Base-by-base conservation (phyloP, 257 asterid species). In the Jaltomata sinuosa region DNA sequence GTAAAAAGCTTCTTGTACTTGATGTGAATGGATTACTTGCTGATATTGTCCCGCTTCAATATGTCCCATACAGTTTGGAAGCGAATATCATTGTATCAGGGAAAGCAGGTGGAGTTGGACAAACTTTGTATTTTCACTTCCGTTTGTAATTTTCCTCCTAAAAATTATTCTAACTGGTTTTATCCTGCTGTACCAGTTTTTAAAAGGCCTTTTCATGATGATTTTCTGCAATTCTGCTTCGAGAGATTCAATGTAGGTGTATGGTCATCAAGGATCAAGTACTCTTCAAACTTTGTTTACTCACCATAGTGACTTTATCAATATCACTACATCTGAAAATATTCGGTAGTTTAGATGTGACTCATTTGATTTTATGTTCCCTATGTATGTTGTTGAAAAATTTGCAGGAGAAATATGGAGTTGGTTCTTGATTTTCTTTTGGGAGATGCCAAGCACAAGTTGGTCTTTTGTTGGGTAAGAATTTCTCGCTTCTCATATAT, bases 261-360 rank as follows among this genome's bases (percentile, higher is more conserved):
- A 57, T 95, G 98, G 99, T 84, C 98, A 53, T 95, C 98, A 82
- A 93, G 95, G 90, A 89, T 91, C 80, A 91, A 88, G 99, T 95
- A 93, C 86, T 88, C 85, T 77, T 88, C 90, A 61, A 78, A 87
- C 86, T 85, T 87, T 80, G 61, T 42, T 84, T 81, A 79, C 87
- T 82, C 42, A 38, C 85, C 81, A 76, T 83, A 79, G 83, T 67
- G 64, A 59, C 69, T 84, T 49, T 83, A 54, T 79, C 49, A 45
- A 34, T 77, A 27, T 61, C 22, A 36, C 79, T 29, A 21, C 69
- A 53, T 76, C 42, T 80, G 16, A 31, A 21, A 31, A 42, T 38
- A 36, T 29, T 79, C 47, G 49, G 72, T 61, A 34, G n/a, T 69
- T 83, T 69, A 19, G 62, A 40, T 82, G 67, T 59, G 29, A 42